phyloP scores from a whole-genome alignment of 208 protist genomes.

The Angomonas deanei region DNA sequence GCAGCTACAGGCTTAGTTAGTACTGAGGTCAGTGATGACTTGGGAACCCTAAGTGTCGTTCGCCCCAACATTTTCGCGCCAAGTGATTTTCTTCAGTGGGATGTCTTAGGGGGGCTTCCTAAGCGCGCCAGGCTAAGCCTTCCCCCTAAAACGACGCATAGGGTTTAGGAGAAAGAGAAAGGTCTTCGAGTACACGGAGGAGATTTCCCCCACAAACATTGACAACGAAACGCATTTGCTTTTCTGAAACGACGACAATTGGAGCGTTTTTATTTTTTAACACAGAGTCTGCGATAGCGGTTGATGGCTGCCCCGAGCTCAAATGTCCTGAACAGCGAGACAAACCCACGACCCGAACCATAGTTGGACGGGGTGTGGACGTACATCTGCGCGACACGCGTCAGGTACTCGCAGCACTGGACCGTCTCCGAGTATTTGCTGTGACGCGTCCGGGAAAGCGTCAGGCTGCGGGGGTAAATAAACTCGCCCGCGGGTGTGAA shows the following conservation, averaged over 20 bases:
- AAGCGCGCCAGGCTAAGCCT: too few species aligned
- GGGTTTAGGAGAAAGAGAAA: too few species aligned
- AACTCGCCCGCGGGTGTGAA: slow-evolving; percentile 10
- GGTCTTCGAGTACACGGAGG: too few species aligned
- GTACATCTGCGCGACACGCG: slow-evolving; percentile 49
- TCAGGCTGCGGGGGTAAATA: slow-evolving; percentile 3
- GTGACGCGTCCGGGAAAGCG: background rate
- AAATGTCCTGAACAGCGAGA: slow-evolving; percentile 59
- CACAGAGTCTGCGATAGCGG: slow-evolving; percentile 61
- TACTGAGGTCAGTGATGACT: too few species aligned
- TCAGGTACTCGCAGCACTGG: slow-evolving; percentile 28
- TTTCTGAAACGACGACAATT: background rate
- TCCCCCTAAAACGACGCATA: too few species aligned
- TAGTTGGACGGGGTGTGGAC: slow-evolving; percentile 53
- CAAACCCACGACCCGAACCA: slow-evolving; percentile 57
- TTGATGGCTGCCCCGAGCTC: slow-evolving; percentile 90
- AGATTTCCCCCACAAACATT: too few species aligned
- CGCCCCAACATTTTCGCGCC: too few species aligned
- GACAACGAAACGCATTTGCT: too few species aligned
- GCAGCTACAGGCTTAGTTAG: too few species aligned
- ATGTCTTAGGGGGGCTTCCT: background rate
- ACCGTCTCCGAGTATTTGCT: slow-evolving; percentile 27
- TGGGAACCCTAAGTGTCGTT: too few species aligned
- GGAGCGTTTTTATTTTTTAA: too few species aligned
- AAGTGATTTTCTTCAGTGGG: too few species aligned